Evolutionary conservation across 1,139 yeast species (phyloP).

Genomic region (Zygosaccharomyces sapae): DNA sequence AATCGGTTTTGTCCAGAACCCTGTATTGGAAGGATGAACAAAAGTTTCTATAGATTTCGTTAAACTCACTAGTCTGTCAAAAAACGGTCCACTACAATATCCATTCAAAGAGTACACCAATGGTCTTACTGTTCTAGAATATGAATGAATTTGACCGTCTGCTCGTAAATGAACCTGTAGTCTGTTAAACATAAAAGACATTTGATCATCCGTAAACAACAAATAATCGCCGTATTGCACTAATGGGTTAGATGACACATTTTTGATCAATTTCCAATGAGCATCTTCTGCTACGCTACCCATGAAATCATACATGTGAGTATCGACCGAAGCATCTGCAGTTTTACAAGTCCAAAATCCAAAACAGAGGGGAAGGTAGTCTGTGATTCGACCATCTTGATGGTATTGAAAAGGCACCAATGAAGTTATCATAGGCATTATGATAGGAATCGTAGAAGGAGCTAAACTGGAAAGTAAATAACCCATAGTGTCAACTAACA

Average conservation of each 20-base stretch:
- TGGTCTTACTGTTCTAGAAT: slow-evolving; percentile 58
- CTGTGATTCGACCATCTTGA: slow-evolving; percentile 29
- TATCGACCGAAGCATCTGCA: slow-evolving; percentile 57
- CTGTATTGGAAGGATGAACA: slow-evolving; percentile 86
- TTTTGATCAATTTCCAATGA: slow-evolving; percentile 33
- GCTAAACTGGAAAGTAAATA: slow-evolving; percentile 44
- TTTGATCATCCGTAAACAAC: slow-evolving; percentile 58
- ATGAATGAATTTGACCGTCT: slow-evolving; percentile 51
- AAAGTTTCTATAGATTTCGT: slow-evolving; percentile 75
- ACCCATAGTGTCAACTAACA: slow-evolving; percentile 37
- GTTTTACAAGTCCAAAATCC: slow-evolving; percentile 70
- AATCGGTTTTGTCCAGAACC: slow-evolving; percentile 75
- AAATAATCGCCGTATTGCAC: slow-evolving; percentile 49
- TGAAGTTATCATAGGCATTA: slow-evolving; percentile 53
- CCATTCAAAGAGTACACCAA: slow-evolving; percentile 65
- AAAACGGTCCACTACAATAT: slow-evolving; percentile 44
- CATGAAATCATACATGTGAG: slow-evolving; percentile 61
- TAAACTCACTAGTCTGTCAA: slow-evolving; percentile 53
- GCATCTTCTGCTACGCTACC: slow-evolving; percentile 59
- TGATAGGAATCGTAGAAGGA: slow-evolving; percentile 53
- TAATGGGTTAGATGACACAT: slow-evolving; percentile 36
- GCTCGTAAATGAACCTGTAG: slow-evolving; percentile 45
- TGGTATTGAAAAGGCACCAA: slow-evolving; percentile 46
- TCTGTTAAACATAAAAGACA: slow-evolving; percentile 52
- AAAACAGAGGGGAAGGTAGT: slow-evolving; percentile 62